Evolutionary conservation across 306 rosid species (phyloP), one percentile per base, ranked within the genome.

Genomic region (Vicia villosa): DNA sequence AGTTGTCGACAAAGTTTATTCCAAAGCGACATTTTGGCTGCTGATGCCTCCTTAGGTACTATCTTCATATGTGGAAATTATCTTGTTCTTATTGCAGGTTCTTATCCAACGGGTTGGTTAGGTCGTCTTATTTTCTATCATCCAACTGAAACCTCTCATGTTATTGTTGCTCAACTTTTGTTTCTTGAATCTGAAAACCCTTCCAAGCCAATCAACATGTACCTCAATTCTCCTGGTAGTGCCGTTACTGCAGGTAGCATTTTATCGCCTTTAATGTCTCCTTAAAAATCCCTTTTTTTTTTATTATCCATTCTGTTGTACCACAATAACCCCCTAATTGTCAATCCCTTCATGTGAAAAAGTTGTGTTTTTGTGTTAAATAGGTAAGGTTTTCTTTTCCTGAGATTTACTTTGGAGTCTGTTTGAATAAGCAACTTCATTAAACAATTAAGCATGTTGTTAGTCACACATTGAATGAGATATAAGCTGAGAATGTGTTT

Each of bases 151-250:
- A 94, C 99, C 14, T 79, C 99, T 8, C 99, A 94, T 41, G 99
- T 94, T 55, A 97, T 94, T 72, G 95, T 94, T 3, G 99, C 99
- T 13, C 99, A 94, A 87, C 97, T 94, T 4, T 94, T 94, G 34
- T 94, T 80, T 79, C 90, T 94, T 32, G 99, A 94, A 83, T 94
- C 99, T 10, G 99, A 94, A 71, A 94, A 94, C 74, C 96, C 99
- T 3, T 87, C 96, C 63, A 94, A 87, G 75, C 97, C 99, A 57
- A 91, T 91, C 73, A 34, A 88, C 50, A 87, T 94, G 91, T 94
- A 94, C 72, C 87, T 94, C 80, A 94, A 94, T 40, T 94, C 99
- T 40, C 99, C 99, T 11, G 99, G 99, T 37, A 97, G 99, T 38
- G 95, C 94, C 2, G 96, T 94, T 73, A 87, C 97, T 6, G 99